phyloP scores from a whole-genome alignment of 345 rosid species.

The Hibiscus tridactylites region DNA sequence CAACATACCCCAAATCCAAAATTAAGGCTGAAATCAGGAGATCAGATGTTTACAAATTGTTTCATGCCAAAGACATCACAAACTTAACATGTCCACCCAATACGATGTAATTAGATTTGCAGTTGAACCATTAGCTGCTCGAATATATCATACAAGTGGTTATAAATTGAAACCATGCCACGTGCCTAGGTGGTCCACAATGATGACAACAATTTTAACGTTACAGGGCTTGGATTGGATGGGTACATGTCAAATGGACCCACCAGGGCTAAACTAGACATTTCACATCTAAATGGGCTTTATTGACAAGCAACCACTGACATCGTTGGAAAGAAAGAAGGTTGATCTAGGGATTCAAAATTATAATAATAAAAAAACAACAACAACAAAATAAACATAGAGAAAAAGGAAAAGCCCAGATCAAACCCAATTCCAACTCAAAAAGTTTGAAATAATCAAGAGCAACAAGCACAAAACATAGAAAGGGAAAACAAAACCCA shows the following conservation, averaged over 20 bases:
- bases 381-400: not conserved
- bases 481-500: not conserved
- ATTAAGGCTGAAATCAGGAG: not conserved
- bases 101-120: too few relatives aligned
- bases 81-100: not conserved
- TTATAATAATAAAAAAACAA: not conserved
- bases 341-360: conserved; percentile 2
- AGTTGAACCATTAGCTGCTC: too few relatives aligned
- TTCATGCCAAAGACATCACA: not conserved
- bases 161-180: too few relatives aligned
- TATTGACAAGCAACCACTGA: not conserved
- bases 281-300: not conserved
- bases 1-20: not conserved
- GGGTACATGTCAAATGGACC: not conserved
- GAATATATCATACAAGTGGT: too few relatives aligned
- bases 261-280: not conserved
- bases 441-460: not conserved
- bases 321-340: not conserved
- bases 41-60: not conserved
- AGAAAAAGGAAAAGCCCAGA: conserved; percentile 7
- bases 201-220: not conserved
- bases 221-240: not conserved
- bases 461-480: not conserved
- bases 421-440: not conserved
- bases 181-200: too few relatives aligned